Evolutionary conservation across 352 stramenopile genomes (phyloP).

Genomic region (Saprolegnia parasitica): DNA sequence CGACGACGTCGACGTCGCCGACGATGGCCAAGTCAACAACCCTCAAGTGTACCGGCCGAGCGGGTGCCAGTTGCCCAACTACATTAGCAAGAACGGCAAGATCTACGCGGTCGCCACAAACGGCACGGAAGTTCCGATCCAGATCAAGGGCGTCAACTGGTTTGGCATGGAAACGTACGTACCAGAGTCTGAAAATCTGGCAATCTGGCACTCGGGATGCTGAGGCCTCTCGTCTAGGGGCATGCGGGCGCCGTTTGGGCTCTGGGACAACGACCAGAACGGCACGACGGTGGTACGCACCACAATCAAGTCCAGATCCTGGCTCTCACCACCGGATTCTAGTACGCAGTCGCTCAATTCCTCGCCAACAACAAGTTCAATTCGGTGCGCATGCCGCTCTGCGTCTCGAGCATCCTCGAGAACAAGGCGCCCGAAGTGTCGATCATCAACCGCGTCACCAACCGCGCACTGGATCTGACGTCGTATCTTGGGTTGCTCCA

Average conservation of each 20-base stretch:
- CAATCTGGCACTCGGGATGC: too few relatives aligned
- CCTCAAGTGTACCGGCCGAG: slow-evolving; percentile 56
- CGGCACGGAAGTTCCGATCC: slow-evolving; percentile 41
- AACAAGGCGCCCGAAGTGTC: slow-evolving; percentile 28
- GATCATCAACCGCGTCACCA: slow-evolving; percentile 31
- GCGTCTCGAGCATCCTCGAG: slow-evolving; percentile 28
- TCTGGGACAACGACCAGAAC: slow-evolving; percentile 32
- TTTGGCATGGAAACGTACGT: slow-evolving; percentile 36
- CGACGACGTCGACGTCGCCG: slow-evolving; percentile 36
- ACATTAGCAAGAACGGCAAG: slow-evolving; percentile 60
- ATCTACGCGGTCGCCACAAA: slow-evolving; percentile 53
- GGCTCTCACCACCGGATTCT: neutral
- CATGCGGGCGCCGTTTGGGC: slow-evolving; percentile 29
- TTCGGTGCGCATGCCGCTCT: slow-evolving; percentile 39
- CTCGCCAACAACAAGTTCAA: slow-evolving; percentile 47
- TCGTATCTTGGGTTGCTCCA: slow-evolving; percentile 31
- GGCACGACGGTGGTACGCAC: slow-evolving; percentile 30
- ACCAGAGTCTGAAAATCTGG: neutral
- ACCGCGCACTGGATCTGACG: slow-evolving; percentile 26
- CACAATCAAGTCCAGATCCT: neutral
- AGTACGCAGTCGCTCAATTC: slow-evolving; percentile 42
- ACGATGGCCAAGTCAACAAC: slow-evolving; percentile 66
- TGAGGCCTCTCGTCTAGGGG: neutral
- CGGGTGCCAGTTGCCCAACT: slow-evolving; percentile 57
- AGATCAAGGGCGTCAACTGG: slow-evolving; percentile 72